A percentile compares a stretch with the other conserved stretches of the same genome.
Conservation (phyloP, 768 basidiomycete species). For the Rhodosporidiobolus odoratus region DNA sequence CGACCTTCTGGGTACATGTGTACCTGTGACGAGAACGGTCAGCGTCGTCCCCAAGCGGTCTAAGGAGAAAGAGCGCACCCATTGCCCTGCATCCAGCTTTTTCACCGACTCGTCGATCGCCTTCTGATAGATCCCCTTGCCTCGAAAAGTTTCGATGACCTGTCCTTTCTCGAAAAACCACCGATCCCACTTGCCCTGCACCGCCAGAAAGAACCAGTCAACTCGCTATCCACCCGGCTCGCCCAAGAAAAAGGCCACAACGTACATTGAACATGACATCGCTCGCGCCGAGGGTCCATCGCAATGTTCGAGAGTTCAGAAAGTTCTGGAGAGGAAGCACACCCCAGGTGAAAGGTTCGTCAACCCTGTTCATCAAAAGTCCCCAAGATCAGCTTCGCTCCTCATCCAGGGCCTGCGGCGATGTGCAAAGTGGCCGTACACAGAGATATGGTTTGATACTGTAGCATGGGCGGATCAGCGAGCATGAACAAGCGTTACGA, state of each 20-base stretch:
- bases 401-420: background rate
- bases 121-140: constrained; percentile 79
- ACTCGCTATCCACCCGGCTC: too few relatives aligned
- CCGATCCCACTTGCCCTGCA: constrained; percentile 60
- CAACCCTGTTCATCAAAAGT: constrained; percentile 53
- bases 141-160: constrained; percentile 84
- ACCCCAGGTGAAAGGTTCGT: constrained; percentile 85
- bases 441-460: constrained; percentile 94
- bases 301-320: constrained; percentile 55
- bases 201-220: background rate
- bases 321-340: constrained; percentile 64
- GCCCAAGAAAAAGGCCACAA: background rate
- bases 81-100: constrained; percentile 71
- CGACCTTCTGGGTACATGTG: constrained; percentile 88
- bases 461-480: background rate
- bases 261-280: constrained; percentile 88
- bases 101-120: constrained; percentile 78
- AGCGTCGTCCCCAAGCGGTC: background rate
- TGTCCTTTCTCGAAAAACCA: constrained; percentile 83
- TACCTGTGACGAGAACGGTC: constrained; percentile 53
- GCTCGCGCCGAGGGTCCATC: constrained; percentile 88
- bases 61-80: constrained; percentile 57
- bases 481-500: fast-evolving
- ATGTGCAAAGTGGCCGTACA: constrained; percentile 52
- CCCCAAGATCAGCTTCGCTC: constrained; percentile 12